Evolutionary conservation across 495 filamentous ascomycete species (phyloP).

Genomic region (Neurospora sp.): DNA sequence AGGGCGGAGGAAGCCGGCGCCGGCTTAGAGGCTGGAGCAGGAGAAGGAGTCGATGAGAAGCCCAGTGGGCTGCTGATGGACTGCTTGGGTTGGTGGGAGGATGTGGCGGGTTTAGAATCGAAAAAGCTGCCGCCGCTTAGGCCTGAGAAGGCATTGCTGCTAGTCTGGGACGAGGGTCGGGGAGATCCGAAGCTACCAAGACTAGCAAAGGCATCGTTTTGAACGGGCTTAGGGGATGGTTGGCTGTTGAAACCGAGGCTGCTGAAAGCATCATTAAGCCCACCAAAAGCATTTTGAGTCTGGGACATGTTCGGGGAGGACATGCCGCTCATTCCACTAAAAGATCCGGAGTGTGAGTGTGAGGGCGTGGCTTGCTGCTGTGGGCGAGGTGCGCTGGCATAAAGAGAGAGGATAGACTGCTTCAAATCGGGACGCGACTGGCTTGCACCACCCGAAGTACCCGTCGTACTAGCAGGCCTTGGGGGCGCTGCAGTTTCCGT

Average conservation of each 20-base stretch:
- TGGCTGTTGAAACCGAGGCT: constrained; percentile 59
- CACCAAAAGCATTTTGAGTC: constrained; percentile 49
- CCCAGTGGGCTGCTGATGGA: constrained; percentile 37
- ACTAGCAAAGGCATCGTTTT: constrained; percentile 62
- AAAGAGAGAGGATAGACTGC: constrained; percentile 92
- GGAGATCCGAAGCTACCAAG: constrained; percentile 52
- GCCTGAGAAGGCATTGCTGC: constrained; percentile 45
- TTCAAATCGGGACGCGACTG: constrained; percentile 89
- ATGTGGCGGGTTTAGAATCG: constrained; percentile 53
- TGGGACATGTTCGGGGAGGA: constrained; percentile 37
- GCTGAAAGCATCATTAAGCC: constrained; percentile 81
- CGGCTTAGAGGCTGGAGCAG: constrained; percentile 34
- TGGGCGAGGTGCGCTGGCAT: constrained; percentile 69
- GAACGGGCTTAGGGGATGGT: constrained; percentile 42
- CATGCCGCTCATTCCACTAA: constrained; percentile 47
- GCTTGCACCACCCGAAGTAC: constrained; percentile 43
- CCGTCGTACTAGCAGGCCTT: constrained; percentile 62
- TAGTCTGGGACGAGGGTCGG: constrained; percentile 42
- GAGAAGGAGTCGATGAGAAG: constrained; percentile 44
- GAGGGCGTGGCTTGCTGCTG: constrained; percentile 46
- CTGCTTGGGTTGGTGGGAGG: constrained; percentile 39
- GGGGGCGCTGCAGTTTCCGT: constrained; percentile 52
- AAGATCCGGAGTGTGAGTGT: constrained; percentile 27
- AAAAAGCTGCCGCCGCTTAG: constrained; percentile 71
- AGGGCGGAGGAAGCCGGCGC: constrained; percentile 42